phyloP scores from a whole-genome alignment of 2,329 filamentous ascomycete species.

The Xylariales sp. region DNA sequence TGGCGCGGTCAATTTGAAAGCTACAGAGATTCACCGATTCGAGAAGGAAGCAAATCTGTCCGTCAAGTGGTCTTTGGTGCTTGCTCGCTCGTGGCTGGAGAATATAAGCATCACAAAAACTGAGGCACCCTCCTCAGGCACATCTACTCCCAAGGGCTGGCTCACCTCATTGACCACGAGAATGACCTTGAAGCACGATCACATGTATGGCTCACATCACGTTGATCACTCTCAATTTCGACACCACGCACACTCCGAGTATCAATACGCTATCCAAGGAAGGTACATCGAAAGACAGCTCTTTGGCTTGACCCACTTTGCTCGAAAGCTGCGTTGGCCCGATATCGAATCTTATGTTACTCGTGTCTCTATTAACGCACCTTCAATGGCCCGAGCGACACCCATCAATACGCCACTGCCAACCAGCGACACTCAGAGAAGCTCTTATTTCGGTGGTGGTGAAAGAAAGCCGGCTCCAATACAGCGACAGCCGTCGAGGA shows the following conservation, averaged over 20 bases:
- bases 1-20: constrained; percentile 44
- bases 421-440: constrained; percentile 30
- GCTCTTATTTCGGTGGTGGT: constrained; percentile 43
- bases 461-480: constrained; percentile 19
- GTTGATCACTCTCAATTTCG: constrained; percentile 30
- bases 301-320: constrained; percentile 59
- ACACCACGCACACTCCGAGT: constrained; percentile 23
- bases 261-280: constrained; percentile 48
- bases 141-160: constrained; percentile 40
- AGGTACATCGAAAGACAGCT: constrained; percentile 56
- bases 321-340: constrained; percentile 59
- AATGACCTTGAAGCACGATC: constrained; percentile 38
- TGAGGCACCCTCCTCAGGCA: constrained; percentile 27
- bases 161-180: constrained; percentile 53
- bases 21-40: constrained; percentile 56
- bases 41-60: constrained; percentile 56
- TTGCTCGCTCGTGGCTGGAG: constrained; percentile 64
- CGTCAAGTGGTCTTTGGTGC: constrained; percentile 64
- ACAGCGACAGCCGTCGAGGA: constrained; percentile 34
- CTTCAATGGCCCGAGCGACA: constrained; percentile 34
- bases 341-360: constrained; percentile 48
- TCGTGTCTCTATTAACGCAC: constrained; percentile 43
- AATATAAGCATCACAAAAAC: constrained; percentile 56
- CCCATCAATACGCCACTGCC: constrained; percentile 35
- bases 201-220: constrained; percentile 28